Evolutionary conservation across 257 asterid species (phyloP).

Genomic region (Nicotiana benthamiana): DNA sequence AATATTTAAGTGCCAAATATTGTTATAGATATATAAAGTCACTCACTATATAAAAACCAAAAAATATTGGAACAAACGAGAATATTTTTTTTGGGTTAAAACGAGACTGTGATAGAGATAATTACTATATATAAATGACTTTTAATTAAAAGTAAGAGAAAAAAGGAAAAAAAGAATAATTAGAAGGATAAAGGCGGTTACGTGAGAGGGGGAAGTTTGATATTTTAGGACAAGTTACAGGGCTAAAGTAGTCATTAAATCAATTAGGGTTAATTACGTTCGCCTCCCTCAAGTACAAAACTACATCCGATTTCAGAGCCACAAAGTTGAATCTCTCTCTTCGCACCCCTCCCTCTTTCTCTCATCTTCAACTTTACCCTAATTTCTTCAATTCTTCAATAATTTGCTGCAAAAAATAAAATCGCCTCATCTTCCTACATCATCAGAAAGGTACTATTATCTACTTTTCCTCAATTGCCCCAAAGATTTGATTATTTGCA

Average conservation of each 20-base stretch:
- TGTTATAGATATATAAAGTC: too few species aligned
- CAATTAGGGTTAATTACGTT: constrained; percentile 4
- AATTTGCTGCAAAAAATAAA: not conserved
- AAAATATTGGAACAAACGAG: too few species aligned
- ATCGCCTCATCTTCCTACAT: not conserved
- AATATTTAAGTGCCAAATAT: too few species aligned
- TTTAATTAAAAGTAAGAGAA: too few species aligned
- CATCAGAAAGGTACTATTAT: not conserved
- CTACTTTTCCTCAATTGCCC: not conserved
- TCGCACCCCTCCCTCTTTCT: not conserved
- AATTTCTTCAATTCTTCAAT: not conserved
- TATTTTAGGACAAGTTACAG: not conserved
- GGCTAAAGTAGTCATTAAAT: not conserved
- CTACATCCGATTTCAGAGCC: not conserved
- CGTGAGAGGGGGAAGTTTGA: not conserved
- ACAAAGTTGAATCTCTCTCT: constrained; percentile 3
- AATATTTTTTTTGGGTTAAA: too few species aligned
- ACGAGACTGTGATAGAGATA: too few species aligned
- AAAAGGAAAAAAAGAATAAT: not conserved
- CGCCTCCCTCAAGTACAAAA: constrained; percentile 1
- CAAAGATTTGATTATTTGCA: not conserved
- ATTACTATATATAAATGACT: too few species aligned
- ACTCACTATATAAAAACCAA: too few species aligned
- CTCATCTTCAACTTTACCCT: not conserved
- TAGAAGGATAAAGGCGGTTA: not conserved